Conservation (phyloP, 192 early-diverging fungal species). For the Entrophospora sp. region DNA sequence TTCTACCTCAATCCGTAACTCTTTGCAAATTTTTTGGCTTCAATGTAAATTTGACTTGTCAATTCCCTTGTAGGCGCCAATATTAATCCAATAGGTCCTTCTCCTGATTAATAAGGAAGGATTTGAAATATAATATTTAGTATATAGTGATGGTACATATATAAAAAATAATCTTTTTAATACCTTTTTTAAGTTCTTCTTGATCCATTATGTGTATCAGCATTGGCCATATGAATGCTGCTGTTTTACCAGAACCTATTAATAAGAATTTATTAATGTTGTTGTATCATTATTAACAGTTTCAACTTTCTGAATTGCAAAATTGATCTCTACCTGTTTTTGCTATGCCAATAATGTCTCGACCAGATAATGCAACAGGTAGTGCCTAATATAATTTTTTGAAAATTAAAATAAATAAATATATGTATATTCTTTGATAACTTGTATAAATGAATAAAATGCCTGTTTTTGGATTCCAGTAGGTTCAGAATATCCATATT, state of each 20-base stretch:
- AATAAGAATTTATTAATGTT: neutral
- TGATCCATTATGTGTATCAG: conserved; percentile 83
- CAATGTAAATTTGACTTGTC: conserved; percentile 68
- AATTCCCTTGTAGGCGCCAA: conserved; percentile 74
- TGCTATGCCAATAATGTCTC: conserved; percentile 79
- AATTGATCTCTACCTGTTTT: conserved; percentile 48
- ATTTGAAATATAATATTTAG: too few relatives aligned
- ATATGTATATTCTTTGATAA: neutral
- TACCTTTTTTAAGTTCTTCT: conserved; percentile 46
- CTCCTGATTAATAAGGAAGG: conserved; percentile 33
- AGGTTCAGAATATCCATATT: conserved; percentile 60
- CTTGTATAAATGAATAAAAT: neutral
- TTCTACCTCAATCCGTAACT: conserved; percentile 53
- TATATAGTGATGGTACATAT: too few relatives aligned
- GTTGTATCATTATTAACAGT: too few relatives aligned
- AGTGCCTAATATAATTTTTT: conserved; percentile 35
- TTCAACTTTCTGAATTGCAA: too few relatives aligned
- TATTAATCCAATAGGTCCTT: conserved; percentile 75
- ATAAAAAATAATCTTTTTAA: too few relatives aligned
- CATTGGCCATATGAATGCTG: conserved; percentile 78
- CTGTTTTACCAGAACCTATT: conserved; percentile 70
- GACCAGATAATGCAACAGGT: conserved; percentile 64
- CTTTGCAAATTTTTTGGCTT: conserved; percentile 75
- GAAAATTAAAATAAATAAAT: neutral
- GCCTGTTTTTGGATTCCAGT: conserved; percentile 67